Evolutionary conservation across 2,329 filamentous ascomycete genomes (phyloP).

Genomic region (Colletotrichum sp.): DNA sequence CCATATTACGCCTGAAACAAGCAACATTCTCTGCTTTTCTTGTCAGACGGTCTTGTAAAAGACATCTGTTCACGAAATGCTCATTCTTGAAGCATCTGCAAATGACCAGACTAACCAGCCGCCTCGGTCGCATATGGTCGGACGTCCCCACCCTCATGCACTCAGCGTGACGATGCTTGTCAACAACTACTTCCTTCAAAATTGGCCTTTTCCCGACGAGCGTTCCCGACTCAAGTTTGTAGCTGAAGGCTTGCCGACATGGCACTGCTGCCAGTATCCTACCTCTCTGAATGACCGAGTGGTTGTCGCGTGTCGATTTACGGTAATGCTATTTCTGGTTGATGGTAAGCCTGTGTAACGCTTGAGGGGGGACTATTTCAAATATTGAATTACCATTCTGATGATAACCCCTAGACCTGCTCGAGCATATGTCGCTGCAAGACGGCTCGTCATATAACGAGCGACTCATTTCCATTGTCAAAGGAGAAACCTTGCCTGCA

Average conservation of each 20-base stretch:
- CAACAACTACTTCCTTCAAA: background rate
- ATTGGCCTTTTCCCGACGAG: background rate
- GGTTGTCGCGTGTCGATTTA: background rate
- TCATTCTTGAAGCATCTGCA: background rate
- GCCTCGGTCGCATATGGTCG: background rate
- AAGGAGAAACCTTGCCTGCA: background rate
- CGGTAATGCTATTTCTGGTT: background rate
- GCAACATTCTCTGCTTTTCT: background rate
- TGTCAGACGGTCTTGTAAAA: background rate
- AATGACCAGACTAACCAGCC: background rate
- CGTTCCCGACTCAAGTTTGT: background rate
- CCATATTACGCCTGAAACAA: accelerated
- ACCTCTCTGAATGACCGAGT: background rate
- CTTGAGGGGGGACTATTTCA: background rate
- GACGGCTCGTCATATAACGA: background rate
- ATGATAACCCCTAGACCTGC: background rate
- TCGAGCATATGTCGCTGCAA: background rate
- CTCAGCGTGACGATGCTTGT: background rate
- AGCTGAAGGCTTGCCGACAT: background rate
- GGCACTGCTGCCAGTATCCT: background rate
- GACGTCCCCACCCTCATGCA: background rate
- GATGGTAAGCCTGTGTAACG: background rate
- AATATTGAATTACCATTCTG: background rate
- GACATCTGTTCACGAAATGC: background rate
- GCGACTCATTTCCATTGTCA: background rate